These are phyloP conservation scores for Chionographis japonica DNA, from an alignment of 106 monocot genomes.

Conservation along the genomic window DNA sequence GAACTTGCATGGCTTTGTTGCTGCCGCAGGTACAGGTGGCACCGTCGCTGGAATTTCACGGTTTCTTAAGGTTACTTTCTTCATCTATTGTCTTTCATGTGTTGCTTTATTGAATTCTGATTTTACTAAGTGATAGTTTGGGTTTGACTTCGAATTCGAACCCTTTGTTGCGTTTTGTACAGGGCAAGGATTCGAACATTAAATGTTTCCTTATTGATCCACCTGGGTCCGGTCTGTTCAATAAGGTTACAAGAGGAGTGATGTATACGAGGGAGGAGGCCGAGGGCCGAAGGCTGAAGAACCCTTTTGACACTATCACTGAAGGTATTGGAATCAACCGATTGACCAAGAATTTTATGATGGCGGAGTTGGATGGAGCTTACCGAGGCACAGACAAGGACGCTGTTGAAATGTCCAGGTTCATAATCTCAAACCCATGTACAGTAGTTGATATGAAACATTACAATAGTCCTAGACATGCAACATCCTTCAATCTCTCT, in stretches of 20 bases:
- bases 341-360: conserved; percentile 80
- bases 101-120: background rate
- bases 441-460: too few species aligned
- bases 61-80: conserved; percentile 68
- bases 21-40: conserved; percentile 95
- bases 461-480: too few species aligned
- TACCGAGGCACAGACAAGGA: conserved; percentile 80
- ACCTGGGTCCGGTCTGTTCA: conserved; percentile 94
- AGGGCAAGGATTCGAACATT: conserved; percentile 77
- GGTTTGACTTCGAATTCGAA: background rate
- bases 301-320: conserved; percentile 94
- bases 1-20: conserved; percentile 71
- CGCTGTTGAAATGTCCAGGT: conserved; percentile 98
- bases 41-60: conserved; percentile 89
- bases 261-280: conserved; percentile 98
- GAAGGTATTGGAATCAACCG: conserved; percentile 99
- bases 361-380: conserved; percentile 92
- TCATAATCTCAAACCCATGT: background rate
- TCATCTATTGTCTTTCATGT: background rate
- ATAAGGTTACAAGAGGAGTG: conserved; percentile 95
- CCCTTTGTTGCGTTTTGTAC: conserved; percentile 2
- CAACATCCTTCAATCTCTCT: too few species aligned
- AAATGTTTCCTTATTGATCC: conserved; percentile 94
- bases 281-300: conserved; percentile 84
- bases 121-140: background rate